A percentile compares a stretch with the other conserved stretches of the same genome.
Conservation (phyloP, 2,329 filamentous ascomycete genomes). For the Malbranchea zuffiana region DNA sequence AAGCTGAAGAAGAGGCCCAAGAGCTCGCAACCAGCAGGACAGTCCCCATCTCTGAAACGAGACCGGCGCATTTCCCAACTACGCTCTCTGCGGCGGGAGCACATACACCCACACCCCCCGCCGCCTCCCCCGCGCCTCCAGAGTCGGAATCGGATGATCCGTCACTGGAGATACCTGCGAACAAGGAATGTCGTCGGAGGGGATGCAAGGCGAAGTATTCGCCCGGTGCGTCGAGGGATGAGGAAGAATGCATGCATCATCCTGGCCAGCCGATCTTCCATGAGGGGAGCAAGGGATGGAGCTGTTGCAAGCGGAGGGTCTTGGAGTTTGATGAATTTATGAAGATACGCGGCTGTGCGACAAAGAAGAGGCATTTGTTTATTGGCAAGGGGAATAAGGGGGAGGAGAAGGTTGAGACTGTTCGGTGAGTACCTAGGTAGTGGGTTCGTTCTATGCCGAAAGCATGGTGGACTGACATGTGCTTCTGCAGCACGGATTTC, state of each 20-base stretch:
- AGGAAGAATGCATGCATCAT: constrained; percentile 76
- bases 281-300: constrained; percentile 96
- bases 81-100: constrained; percentile 24
- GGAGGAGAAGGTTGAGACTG: constrained; percentile 67
- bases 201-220: constrained; percentile 59
- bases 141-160: constrained; percentile 86
- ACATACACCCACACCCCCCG: constrained; percentile 26
- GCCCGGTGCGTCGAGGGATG: constrained; percentile 49
- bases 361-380: constrained; percentile 72
- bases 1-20: constrained; percentile 4
- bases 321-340: constrained; percentile 97
- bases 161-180: constrained; percentile 58
- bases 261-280: constrained; percentile 89
- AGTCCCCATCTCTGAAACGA: constrained; percentile 14
- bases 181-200: constrained; percentile 64
- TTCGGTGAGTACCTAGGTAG: constrained; percentile 47
- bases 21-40: constrained; percentile 18
- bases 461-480: constrained; percentile 1
- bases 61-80: constrained; percentile 20
- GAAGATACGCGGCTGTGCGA: constrained; percentile 84
- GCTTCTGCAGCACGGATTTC: constrained; percentile 60
- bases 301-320: constrained; percentile 89
- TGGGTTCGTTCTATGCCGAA: constrained; percentile 4
- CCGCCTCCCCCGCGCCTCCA: constrained; percentile 43
- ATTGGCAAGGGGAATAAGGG: constrained; percentile 60